Evolutionary conservation across 176 grass and related monocot genomes (phyloP), one percentile per base, ranked within the genome.

Genomic region (Triticum dicoccoides): DNA sequence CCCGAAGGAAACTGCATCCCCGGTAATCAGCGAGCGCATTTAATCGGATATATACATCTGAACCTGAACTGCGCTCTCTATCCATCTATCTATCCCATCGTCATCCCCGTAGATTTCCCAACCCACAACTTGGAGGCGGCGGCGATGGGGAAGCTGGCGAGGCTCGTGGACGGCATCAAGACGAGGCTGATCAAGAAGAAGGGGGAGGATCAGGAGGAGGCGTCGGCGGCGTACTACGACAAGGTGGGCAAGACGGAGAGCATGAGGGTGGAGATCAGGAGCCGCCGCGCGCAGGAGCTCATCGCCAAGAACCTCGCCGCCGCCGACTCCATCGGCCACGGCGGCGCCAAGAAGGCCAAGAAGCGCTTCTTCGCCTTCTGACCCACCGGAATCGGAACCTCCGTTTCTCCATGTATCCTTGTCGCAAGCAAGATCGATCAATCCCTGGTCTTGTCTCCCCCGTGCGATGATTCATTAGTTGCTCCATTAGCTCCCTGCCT

Each of bases 211-310:
- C 52, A 79, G 33, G 65, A 18, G 65, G 67, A 0, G 63, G 37
- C 29, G 85, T 3, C 67, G 20, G 41, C 54, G 39, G 79, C 63
- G 63, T 42, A 54, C 41, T 97, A 94, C 61, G 90, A 82, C 76
- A 98, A 90, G 87, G 58, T 93, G 89, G 92, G 87, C 74, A 98
- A 93, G 75, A 98, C 95, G 15, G 95, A 90, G 0, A 98, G 95
- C 92, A 98, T 93, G 95, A 73, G 92, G 73, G 82, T 97, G 69
- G 95, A 97, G 88, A 95, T 95, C 73, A 89, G 49, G 79, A 98
- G 92, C 89, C 88, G 78, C 76, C 92, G 75, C 65, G 85, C 95
- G 59, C 87, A 44, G 68, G 81, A 90, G 85, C 91, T 98, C 63
- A 93, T 98, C 65, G 91, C 87, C 79, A 98, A 98, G 89, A 98